These are phyloP conservation scores for Saksenaea oblongispora DNA, from an alignment of 371 early-diverging fungal genomes.

Conservation along the genomic window DNA sequence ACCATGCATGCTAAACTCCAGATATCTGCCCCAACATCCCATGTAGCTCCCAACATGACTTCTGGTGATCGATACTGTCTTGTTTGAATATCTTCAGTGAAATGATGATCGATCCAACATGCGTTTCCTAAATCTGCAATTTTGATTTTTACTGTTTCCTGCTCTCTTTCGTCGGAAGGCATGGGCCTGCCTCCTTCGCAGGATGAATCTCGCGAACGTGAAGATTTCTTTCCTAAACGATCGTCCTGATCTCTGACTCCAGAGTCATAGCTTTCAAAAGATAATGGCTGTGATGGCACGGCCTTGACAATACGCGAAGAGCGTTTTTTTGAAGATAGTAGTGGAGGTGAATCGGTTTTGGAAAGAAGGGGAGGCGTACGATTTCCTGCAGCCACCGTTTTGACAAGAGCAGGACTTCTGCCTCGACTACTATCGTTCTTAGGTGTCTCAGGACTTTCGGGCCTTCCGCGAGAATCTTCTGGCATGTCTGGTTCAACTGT, in stretches of 20 bases:
- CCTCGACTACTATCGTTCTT: constrained; percentile 26
- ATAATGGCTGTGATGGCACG: background rate
- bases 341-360: background rate
- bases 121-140: constrained; percentile 98
- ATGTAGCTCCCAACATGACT: constrained; percentile 93
- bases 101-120: constrained; percentile 95
- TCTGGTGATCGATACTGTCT: constrained; percentile 98
- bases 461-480: background rate
- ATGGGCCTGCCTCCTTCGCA: constrained; percentile 4
- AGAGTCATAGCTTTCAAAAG: background rate
- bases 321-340: background rate
- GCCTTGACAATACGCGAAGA: background rate
- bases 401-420: constrained; percentile 33
- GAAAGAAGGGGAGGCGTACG: background rate
- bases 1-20: constrained; percentile 97
- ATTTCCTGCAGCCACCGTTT: constrained; percentile 29
- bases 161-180: constrained; percentile 11
- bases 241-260: background rate
- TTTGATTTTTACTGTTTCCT: constrained; percentile 71
- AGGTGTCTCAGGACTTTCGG: constrained; percentile 1
- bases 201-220: background rate
- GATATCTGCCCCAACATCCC: constrained; percentile 94
- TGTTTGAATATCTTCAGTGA: constrained; percentile 96
- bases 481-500: background rate
- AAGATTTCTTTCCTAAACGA: background rate